These are phyloP conservation scores for Crotalaria pallida DNA, from an alignment of 306 rosid species.

Conservation along the genomic window DNA sequence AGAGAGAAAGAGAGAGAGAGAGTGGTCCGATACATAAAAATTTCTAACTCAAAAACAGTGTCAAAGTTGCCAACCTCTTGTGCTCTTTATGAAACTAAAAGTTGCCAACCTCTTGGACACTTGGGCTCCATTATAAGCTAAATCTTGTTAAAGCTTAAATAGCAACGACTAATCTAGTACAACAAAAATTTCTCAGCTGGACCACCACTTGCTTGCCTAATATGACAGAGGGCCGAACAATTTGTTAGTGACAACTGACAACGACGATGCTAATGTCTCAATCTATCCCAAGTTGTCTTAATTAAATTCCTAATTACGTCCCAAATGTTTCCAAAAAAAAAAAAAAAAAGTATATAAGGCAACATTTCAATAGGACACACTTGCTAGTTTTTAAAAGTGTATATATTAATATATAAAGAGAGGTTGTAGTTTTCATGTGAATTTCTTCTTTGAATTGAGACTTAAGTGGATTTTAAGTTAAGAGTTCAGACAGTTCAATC, in stretches of 20 bases:
- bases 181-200: constrained; percentile 2
- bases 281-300: background rate
- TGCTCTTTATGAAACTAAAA: too few species aligned
- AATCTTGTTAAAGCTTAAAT: background rate
- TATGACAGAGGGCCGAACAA: constrained; percentile 13
- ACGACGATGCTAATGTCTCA: constrained; percentile 14
- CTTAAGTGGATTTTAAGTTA: background rate
- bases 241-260: background rate
- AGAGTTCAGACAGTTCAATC: background rate
- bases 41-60: too few species aligned
- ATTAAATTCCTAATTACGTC: background rate
- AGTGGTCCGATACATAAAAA: too few species aligned
- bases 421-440: background rate
- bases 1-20: too few species aligned
- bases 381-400: background rate
- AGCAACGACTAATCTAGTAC: background rate
- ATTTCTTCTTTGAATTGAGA: background rate
- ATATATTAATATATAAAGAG: too few species aligned
- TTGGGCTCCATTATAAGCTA: background rate
- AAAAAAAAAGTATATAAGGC: background rate
- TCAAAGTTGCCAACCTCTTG: too few species aligned
- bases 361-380: background rate
- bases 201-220: constrained; percentile 23
- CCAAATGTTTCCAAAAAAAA: background rate
- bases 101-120: background rate